Evolutionary conservation across 176 grass and related monocot genomes (phyloP).

Genomic region (Ensete glaucum): DNA sequence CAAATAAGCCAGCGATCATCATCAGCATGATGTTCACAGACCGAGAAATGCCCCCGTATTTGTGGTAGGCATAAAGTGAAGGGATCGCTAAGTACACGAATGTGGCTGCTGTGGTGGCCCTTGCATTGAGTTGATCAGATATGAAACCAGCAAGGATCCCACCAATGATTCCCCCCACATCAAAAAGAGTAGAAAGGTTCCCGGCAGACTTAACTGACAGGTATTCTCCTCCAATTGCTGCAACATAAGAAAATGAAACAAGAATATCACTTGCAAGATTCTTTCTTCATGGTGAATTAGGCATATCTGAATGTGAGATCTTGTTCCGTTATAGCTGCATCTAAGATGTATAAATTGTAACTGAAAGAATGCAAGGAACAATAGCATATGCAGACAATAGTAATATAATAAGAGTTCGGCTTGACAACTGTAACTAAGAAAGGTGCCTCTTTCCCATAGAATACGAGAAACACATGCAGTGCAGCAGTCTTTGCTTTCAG

Average conservation of each 20-base stretch:
- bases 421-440: no score
- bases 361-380: no score
- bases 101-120: slow-evolving; percentile 45
- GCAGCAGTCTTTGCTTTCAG: no score
- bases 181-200: slow-evolving; percentile 54
- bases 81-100: slow-evolving; percentile 59
- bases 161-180: slow-evolving; percentile 57
- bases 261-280: no score
- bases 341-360: no score
- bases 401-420: no score
- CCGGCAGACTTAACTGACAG: slow-evolving; percentile 52
- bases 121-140: slow-evolving; percentile 59
- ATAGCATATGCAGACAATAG: no score
- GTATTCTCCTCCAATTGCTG: slow-evolving; percentile 44
- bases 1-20: slow-evolving; percentile 63
- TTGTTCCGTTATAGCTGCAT: no score
- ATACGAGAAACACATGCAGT: no score
- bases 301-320: no score
- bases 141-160: slow-evolving; percentile 57
- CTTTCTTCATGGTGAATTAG: no score
- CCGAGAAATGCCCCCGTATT: slow-evolving; percentile 44
- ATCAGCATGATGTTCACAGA: slow-evolving; percentile 36
- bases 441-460: no score
- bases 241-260: background rate
- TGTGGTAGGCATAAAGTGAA: slow-evolving; percentile 43